These are phyloP conservation scores for Bonia amplexicaulis DNA, from an alignment of 176 grass and related monocot genomes.

Conservation along the genomic window DNA sequence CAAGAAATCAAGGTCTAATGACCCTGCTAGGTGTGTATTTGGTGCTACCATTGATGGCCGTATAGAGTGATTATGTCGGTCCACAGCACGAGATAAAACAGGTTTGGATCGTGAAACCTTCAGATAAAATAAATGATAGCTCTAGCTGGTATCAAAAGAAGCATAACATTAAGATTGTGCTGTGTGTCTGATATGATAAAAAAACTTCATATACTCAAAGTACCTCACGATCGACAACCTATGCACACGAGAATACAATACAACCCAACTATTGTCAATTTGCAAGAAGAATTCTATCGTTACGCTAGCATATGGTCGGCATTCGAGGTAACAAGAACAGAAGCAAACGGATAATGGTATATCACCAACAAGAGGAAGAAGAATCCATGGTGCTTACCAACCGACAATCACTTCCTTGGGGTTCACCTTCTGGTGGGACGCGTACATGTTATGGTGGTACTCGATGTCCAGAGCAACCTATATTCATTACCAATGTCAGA, in stretches of 20 bases:
- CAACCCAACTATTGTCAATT: background rate
- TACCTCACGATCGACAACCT: background rate
- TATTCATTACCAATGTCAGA: background rate
- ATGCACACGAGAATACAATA: background rate
- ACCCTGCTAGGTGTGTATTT: background rate
- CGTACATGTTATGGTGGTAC: conserved; percentile 92
- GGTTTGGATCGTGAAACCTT: background rate
- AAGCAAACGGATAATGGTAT: background rate
- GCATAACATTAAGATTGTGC: background rate
- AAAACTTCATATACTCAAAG: background rate
- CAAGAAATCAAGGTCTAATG: background rate
- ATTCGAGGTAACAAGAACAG: background rate
- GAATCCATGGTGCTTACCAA: conserved; percentile 42
- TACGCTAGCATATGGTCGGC: background rate
- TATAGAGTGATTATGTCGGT: background rate
- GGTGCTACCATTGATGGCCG: background rate
- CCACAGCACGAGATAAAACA: background rate
- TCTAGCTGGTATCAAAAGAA: background rate
- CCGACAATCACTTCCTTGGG: conserved; percentile 89
- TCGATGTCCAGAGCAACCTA: conserved; percentile 94
- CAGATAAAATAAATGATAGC: background rate
- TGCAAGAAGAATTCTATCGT: background rate
- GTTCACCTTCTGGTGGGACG: conserved; percentile 87
- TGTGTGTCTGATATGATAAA: background rate
- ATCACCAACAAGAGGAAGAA: background rate